Evolutionary conservation across 768 basidiomycete genomes (phyloP).

Genomic region (Panus rudis): DNA sequence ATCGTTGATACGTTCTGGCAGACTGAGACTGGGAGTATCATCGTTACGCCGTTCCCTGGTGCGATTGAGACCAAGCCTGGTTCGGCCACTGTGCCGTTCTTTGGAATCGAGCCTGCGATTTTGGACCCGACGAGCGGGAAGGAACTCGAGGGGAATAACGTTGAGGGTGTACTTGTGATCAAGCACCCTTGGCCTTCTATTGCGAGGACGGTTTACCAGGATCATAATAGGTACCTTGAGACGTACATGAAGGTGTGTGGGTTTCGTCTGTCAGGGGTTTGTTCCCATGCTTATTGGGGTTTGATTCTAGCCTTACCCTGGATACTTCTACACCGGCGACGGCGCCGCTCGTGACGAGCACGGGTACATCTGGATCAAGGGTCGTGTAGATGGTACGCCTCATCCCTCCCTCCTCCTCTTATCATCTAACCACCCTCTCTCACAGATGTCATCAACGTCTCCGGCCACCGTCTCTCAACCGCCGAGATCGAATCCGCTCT

Average conservation of each 20-base stretch:
- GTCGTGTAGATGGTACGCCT: conserved; percentile 80
- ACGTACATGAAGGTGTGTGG: conserved; percentile 57
- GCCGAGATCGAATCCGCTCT: conserved; percentile 98
- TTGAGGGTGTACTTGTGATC: conserved; percentile 87
- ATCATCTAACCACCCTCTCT: neutral
- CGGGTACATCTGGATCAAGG: conserved; percentile 99
- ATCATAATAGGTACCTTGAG: conserved; percentile 82
- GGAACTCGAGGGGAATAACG: conserved; percentile 71
- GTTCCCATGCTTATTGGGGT: neutral
- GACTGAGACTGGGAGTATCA: conserved; percentile 96
- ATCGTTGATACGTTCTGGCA: conserved; percentile 97
- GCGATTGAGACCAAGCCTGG: conserved; percentile 96
- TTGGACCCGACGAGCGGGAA: conserved; percentile 79
- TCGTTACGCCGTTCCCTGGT: conserved; percentile 93
- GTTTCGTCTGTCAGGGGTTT: neutral
- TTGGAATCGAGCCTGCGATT: conserved; percentile 85
- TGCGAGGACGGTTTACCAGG: conserved; percentile 85
- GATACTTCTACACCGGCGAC: conserved; percentile 95
- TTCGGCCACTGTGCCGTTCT: conserved; percentile 96
- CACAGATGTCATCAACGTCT: conserved; percentile 93
- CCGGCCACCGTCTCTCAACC: conserved; percentile 93
- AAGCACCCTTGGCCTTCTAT: conserved; percentile 92
- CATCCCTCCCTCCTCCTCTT: conserved; percentile 5
- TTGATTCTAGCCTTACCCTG: conserved; percentile 62
- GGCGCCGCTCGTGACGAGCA: conserved; percentile 91